A percentile compares a stretch with the other conserved stretches of the same genome.
Conservation (phyloP, 495 filamentous ascomycete genomes). For the Penicillium canescens region DNA sequence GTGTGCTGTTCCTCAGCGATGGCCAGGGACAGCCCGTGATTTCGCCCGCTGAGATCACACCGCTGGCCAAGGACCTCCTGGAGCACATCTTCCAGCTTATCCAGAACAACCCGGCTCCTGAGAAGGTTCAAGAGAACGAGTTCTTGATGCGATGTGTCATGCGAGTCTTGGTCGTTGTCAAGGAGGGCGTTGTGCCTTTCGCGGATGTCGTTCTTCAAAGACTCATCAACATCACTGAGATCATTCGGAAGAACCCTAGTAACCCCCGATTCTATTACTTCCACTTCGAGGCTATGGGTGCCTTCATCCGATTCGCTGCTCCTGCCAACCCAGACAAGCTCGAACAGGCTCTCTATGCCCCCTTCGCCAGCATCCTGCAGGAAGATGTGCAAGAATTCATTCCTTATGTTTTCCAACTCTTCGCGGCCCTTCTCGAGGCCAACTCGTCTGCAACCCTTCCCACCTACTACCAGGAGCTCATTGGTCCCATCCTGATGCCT, state of each 20-base stretch:
- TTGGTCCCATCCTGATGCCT: conserved; percentile 72
- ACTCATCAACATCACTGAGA: conserved; percentile 79
- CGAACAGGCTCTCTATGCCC: conserved; percentile 72
- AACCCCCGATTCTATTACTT: conserved; percentile 99
- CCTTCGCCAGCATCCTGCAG: conserved; percentile 73
- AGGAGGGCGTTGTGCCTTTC: conserved; percentile 69
- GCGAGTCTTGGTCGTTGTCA: conserved; percentile 91
- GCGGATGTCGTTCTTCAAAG: conserved; percentile 73
- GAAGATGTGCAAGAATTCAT: conserved; percentile 92
- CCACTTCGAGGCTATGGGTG: conserved; percentile 94
- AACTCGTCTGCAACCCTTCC: conserved; percentile 73
- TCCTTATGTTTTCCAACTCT: conserved; percentile 95
- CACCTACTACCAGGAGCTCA: conserved; percentile 71
- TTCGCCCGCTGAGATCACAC: conserved; percentile 66
- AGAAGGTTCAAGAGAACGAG: conserved; percentile 98
- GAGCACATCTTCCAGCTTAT: conserved; percentile 92
- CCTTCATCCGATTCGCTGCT: conserved; percentile 80
- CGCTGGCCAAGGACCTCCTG: conserved; percentile 80
- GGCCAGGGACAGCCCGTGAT: conserved; percentile 73
- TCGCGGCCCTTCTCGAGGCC: conserved; percentile 82
- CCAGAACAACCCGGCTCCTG: conserved; percentile 72
- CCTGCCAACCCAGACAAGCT: conserved; percentile 69
- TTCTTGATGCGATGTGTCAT: conserved; percentile 98
- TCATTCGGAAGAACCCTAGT: conserved; percentile 90
- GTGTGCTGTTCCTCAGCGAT: conserved; percentile 79